Percentiles rank a stretch among this genome's conserved stretches.
Conservation (phyloP, 352 stramenopile genomes). For the Phytopythium delawarense region DNA sequence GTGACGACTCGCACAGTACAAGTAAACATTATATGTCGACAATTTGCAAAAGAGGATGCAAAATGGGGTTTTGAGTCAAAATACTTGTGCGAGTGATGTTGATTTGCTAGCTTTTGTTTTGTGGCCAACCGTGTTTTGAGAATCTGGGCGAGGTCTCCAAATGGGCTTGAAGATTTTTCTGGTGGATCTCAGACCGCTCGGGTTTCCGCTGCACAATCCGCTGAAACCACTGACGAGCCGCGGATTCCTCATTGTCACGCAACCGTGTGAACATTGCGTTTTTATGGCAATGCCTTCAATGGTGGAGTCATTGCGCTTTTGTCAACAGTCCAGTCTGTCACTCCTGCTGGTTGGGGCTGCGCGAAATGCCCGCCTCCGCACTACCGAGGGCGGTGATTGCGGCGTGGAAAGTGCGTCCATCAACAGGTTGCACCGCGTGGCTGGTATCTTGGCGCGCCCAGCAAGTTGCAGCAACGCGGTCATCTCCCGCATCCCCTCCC, state of each 20-base stretch:
- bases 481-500: background rate
- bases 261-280: background rate
- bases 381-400: background rate
- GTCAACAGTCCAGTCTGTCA: no score
- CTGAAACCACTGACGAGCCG: background rate
- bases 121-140: no score
- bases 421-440: background rate
- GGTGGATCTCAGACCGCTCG: background rate
- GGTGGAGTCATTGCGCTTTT: no score
- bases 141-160: no score
- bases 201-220: background rate
- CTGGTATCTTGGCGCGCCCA: no score
- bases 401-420: background rate
- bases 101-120: no score
- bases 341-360: no score
- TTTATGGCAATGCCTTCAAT: background rate
- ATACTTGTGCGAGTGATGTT: no score
- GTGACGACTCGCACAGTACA: constrained; percentile 1
- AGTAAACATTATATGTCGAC: background rate
- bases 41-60: background rate
- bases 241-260: background rate
- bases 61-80: no score
- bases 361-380: background rate
- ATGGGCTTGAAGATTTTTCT: background rate
- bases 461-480: background rate